Percentiles rank a stretch among this genome's conserved stretches.
These are phyloP conservation scores for Backusella morwellensis DNA, from an alignment of 192 early-diverging fungal species.

Conservation along the genomic window DNA sequence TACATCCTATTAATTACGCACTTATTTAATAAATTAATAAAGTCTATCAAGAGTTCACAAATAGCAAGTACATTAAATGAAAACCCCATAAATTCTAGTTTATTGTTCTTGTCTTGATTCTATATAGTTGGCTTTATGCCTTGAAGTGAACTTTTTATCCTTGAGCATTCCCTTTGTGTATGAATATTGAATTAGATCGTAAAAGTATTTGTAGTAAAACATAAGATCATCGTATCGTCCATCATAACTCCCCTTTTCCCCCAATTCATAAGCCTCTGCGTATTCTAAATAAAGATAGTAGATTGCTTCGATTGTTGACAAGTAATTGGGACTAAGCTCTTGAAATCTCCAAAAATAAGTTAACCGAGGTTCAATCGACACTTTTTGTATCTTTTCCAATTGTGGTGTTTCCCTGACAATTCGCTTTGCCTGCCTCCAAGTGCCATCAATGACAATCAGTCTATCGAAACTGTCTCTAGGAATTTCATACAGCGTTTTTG, in stretches of 20 bases:
- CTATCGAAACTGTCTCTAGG: slow-evolving; percentile 65
- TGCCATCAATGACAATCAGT: slow-evolving; percentile 92
- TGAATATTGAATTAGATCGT: slow-evolving; percentile 77
- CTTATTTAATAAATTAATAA: not conserved
- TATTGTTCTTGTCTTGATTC: slow-evolving; percentile 3
- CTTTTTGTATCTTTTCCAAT: slow-evolving; percentile 49
- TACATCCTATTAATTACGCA: not conserved
- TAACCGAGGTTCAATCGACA: slow-evolving; percentile 67
- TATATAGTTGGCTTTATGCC: slow-evolving; percentile 46
- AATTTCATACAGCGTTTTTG: slow-evolving; percentile 67
- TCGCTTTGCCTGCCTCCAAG: slow-evolving; percentile 82
- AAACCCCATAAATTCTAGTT: not conserved
- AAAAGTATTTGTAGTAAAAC: slow-evolving; percentile 91
- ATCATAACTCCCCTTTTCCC: slow-evolving; percentile 42
- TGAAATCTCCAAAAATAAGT: slow-evolving; percentile 96
- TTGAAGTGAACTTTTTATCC: slow-evolving; percentile 1
- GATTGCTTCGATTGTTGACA: slow-evolving; percentile 96
- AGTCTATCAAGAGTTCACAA: not conserved
- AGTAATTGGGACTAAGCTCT: slow-evolving; percentile 61
- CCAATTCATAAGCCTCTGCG: slow-evolving; percentile 47
- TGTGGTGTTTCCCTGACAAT: slow-evolving; percentile 51
- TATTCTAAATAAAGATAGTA: slow-evolving; percentile 93
- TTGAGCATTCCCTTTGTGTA: slow-evolving; percentile 52
- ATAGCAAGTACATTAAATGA: not conserved
- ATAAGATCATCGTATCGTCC: slow-evolving; percentile 87